Base-by-base conservation (phyloP, 2,329 filamentous ascomycete species). In the Cladosporium velox region DNA sequence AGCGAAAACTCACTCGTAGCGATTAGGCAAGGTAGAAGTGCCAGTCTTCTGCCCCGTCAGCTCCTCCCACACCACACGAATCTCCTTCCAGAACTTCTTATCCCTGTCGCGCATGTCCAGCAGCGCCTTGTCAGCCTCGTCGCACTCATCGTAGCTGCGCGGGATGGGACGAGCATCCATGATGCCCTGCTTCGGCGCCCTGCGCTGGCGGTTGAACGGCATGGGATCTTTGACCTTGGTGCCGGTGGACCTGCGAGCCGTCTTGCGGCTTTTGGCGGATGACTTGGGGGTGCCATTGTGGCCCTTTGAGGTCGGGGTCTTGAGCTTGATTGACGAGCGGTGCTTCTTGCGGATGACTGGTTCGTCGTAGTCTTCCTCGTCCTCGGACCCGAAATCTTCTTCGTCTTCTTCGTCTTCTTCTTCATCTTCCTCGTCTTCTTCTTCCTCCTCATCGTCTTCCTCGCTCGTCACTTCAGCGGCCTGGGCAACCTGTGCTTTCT, bases 21-120 rank as follows among this genome's bases (percentile, higher is more conserved):
- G 74, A 63, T 77, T 78, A 6, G 76, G 74, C 18, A 81, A 67
- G 1, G 79, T 80, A 18, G 74, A 76, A 3, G 65, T 66, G 1
- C 74, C 78, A 15, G 77, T 73, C 7, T 68, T 68, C 61, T 76
- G 72, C 0, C 77, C 78, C 1, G 77, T 79, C 41, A 75, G 32
- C 32, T 72, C 69, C 28, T 69, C 68, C 69, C 73, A 77, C 44
- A 63, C 61, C 5, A 57, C 59, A 26, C 72, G 70, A 61, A 77
- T 75, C 8, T 69, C 66, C 14, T 67, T 63, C 76, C 76, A 77
- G 8, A 66, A 32, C 28, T 69, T 66, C 2, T 52, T 55, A 8
- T 70, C 70, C 49, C 63, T 68, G 34, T 76, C 72, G 38, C 74
- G 70, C 72, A 71, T 67, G 41, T 66, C 67, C 59, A 77, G 63